phyloP scores from a whole-genome alignment of 2,329 filamentous ascomycete species.

The Coniochaeta prunicola region DNA sequence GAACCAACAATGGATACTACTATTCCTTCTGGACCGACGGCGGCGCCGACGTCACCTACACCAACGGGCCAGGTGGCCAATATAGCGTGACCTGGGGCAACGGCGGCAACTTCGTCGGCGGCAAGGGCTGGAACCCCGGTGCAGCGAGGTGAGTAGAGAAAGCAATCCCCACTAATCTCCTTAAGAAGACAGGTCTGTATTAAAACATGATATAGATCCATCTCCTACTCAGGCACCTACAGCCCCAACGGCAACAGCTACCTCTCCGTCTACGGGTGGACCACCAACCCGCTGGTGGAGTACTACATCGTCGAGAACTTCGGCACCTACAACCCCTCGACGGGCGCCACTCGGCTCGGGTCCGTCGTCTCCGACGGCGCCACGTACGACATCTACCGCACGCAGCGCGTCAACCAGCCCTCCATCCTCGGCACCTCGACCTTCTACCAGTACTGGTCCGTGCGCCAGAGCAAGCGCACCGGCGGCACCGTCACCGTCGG shows the following conservation, averaged over 20 bases:
- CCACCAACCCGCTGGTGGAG: slow-evolving; percentile 41
- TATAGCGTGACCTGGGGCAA: slow-evolving; percentile 36
- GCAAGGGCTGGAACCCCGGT: slow-evolving; percentile 52
- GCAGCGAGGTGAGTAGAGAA: slow-evolving; percentile 43
- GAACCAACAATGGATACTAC: slow-evolving; percentile 28
- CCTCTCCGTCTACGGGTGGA: slow-evolving; percentile 52
- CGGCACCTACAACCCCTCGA: slow-evolving; percentile 33
- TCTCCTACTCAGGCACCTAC: slow-evolving; percentile 26
- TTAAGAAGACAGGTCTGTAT: neutral
- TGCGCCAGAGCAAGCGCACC: slow-evolving; percentile 37
- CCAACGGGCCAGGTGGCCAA: slow-evolving; percentile 29
- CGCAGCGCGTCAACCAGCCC: slow-evolving; percentile 30
- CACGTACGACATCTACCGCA: slow-evolving; percentile 28
- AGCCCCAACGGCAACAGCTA: slow-evolving; percentile 31
- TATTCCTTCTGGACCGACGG: slow-evolving; percentile 35
- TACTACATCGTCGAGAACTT: slow-evolving; percentile 42
- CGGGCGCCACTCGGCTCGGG: slow-evolving; percentile 23
- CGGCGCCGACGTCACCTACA: slow-evolving; percentile 28
- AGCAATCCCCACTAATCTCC: slow-evolving; percentile 3
- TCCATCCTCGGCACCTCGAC: slow-evolving; percentile 38
- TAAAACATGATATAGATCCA: slow-evolving; percentile 13
- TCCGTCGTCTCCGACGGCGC: slow-evolving; percentile 24
- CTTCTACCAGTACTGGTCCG: slow-evolving; percentile 45
- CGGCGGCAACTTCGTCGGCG: slow-evolving; percentile 47
- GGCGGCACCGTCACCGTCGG: slow-evolving; percentile 41